Evolutionary conservation across 129 eudicot species (phyloP).

Genomic region (Solidago caesia): DNA sequence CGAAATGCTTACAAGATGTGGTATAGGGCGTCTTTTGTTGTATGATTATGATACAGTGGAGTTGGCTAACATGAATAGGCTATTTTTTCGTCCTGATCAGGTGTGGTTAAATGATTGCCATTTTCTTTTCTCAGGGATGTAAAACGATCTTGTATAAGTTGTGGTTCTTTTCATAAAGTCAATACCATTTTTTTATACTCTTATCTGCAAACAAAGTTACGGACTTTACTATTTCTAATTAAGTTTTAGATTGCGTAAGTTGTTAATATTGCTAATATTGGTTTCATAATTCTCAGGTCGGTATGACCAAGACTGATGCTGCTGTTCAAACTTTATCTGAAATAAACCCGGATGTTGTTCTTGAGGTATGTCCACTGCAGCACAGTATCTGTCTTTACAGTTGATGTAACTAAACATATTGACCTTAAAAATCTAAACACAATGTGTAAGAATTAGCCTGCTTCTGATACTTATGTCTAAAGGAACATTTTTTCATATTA

Average conservation of each 20-base stretch:
- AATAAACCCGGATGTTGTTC: constrained; percentile 96
- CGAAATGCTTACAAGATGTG: constrained; percentile 99
- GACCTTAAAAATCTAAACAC: background rate
- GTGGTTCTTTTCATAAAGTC: background rate
- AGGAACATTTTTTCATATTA: too few relatives aligned
- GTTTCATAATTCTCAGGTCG: constrained; percentile 44
- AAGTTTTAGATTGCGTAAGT: background rate
- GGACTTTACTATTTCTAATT: background rate
- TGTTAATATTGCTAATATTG: constrained; percentile 14
- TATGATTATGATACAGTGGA: constrained; percentile 99
- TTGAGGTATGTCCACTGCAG: constrained; percentile 55
- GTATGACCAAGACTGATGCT: constrained; percentile 99
- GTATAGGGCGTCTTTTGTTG: constrained; percentile 91
- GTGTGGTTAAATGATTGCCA: constrained; percentile 28
- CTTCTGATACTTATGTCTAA: too few relatives aligned
- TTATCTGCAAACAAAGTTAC: background rate
- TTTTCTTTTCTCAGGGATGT: background rate
- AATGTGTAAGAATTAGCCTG: too few relatives aligned
- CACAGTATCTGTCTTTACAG: constrained; percentile 10
- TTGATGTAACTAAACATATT: constrained; percentile 6
- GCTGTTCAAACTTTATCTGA: constrained; percentile 95
- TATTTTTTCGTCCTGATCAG: constrained; percentile 98
- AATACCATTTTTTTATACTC: background rate
- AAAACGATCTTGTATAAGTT: background rate
- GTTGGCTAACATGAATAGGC: constrained; percentile 98